Evolutionary conservation across 441 rosid species (phyloP), one percentile per base, ranked within the genome.

Genomic region (Gossypium davidsonii): DNA sequence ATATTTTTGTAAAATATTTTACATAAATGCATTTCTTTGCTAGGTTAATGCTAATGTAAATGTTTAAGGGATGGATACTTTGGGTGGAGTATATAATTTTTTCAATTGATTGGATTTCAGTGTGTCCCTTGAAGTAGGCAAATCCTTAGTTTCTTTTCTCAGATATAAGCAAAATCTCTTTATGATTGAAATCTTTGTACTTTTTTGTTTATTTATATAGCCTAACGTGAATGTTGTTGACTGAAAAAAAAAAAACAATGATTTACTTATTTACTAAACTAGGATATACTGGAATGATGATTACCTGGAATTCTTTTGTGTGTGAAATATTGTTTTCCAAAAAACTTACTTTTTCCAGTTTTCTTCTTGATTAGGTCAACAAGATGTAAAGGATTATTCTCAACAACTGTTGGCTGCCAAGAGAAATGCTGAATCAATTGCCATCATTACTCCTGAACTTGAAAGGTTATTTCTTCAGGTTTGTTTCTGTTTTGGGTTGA

Each of bases 381-480:
- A 89, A 76, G 92, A 87, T 74, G 85, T 85, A 73, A 91, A 91
- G 75, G 82, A 74, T 57, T 75, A 68, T 77, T 87, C 83, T 76
- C 69, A 72, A 69, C 84, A 73, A 73, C 90, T 95, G 42, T 76
- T 85, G 77, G 82, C 84, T 77, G 97, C 98, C 73, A 95, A 95
- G 86, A 85, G 79, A 77, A 72, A 81, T 70, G 98, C 99, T 73
- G 99, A 95, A 81, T 86, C 95, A 57, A 78, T 92, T 76, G 88
- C 96, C 21, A 37, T 72, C 64, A 88, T 95, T 70, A 93, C 98
- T 74, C 91, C 97, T 53, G 91, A 89, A 76, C 94, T 92, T 75
- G 87, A 77, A 75, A 84, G 81, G 82, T 90, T 85, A 58, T 95
- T 95, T 79, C 85, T 84, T 76, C 90, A 92, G 94, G 96, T 91